A percentile compares a stretch with the other conserved stretches of the same genome.
Evolutionary conservation across 108 stramenopile genomes (phyloP).

Genomic region (Fistulifera pelliculosa): DNA sequence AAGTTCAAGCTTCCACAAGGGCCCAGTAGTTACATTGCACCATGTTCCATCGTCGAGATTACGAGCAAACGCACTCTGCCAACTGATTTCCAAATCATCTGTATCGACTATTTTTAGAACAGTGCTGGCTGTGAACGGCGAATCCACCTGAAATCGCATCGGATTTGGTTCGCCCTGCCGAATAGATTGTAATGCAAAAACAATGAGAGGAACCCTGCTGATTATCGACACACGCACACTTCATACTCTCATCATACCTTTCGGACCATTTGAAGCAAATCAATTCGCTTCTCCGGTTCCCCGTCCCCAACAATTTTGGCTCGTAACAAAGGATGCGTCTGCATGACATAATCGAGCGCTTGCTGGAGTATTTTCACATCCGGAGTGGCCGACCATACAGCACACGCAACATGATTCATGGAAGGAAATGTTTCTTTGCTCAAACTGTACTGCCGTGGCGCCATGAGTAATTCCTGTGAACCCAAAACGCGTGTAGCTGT

Average conservation of each 20-base stretch:
- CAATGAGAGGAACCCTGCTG: too few species aligned
- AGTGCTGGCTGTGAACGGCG: slow-evolving; percentile 28
- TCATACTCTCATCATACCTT: too few species aligned
- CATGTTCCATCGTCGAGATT: slow-evolving; percentile 73
- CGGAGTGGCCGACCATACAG: slow-evolving; percentile 48
- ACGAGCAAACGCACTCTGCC: slow-evolving; percentile 43
- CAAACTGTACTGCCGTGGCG: slow-evolving; percentile 70
- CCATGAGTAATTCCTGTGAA: slow-evolving; percentile 84
- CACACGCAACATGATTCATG: slow-evolving; percentile 63
- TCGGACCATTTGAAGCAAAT: slow-evolving; percentile 81
- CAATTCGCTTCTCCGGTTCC: slow-evolving; percentile 69
- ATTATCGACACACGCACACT: too few species aligned
- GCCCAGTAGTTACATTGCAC: slow-evolving; percentile 35
- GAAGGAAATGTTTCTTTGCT: slow-evolving; percentile 48
- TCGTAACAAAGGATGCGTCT: slow-evolving; percentile 61
- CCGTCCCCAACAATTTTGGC: slow-evolving; percentile 60
- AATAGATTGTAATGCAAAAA: too few species aligned
- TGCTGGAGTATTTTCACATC: slow-evolving; percentile 32
- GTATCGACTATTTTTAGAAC: slow-evolving; percentile 45
- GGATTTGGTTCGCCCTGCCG: slow-evolving; percentile 63
- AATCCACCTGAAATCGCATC: slow-evolving; percentile 44
- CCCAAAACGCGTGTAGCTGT: slow-evolving; percentile 26
- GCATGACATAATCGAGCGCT: slow-evolving; percentile 59
- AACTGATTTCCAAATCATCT: slow-evolving; percentile 39
- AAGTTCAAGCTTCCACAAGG: slow-evolving; percentile 65